Conservation (phyloP, 1,139 yeast species). For the Suhomyces terraborum region DNA sequence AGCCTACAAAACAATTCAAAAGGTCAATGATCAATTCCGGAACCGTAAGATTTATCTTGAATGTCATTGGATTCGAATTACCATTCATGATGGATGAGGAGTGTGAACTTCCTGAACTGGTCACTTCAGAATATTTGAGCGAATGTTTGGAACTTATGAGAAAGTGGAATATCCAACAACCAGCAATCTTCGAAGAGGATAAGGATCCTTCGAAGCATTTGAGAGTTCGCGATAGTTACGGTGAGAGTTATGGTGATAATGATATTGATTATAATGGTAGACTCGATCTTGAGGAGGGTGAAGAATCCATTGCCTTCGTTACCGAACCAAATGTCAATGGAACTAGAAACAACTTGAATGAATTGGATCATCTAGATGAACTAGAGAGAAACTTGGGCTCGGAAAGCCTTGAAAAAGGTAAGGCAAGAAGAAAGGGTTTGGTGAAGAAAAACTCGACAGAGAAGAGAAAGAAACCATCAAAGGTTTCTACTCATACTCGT, state of each 20-base stretch:
- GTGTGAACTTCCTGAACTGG: slow-evolving; percentile 29
- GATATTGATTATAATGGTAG: slow-evolving; percentile 21
- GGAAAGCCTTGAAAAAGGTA: slow-evolving; percentile 21
- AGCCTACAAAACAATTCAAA: slow-evolving; percentile 22
- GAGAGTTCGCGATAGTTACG: slow-evolving; percentile 27
- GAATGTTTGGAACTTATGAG: slow-evolving; percentile 30
- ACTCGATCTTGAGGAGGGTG: slow-evolving; percentile 26
- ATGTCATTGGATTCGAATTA: slow-evolving; percentile 38
- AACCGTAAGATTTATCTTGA: slow-evolving; percentile 36
- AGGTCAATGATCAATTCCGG: slow-evolving; percentile 40
- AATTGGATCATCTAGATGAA: slow-evolving; percentile 37
- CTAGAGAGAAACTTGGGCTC: slow-evolving; percentile 28
- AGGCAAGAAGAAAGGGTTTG: slow-evolving; percentile 23
- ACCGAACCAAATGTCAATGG: slow-evolving; percentile 25
- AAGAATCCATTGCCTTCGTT: slow-evolving; percentile 40
- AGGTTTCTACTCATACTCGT: slow-evolving; percentile 13
- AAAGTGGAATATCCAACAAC: slow-evolving; percentile 37
- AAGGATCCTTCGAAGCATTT: slow-evolving; percentile 41
- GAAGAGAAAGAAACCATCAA: slow-evolving; percentile 5
- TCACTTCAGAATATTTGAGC: slow-evolving; percentile 23
- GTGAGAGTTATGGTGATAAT: slow-evolving; percentile 22
- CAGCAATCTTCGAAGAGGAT: slow-evolving; percentile 44
- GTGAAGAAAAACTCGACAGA: slow-evolving; percentile 14
- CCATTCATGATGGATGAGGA: slow-evolving; percentile 40
- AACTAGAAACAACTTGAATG: slow-evolving; percentile 23